phyloP scores from a whole-genome alignment of 1,284 basidiomycete species.

The Omphalotus olearius region DNA sequence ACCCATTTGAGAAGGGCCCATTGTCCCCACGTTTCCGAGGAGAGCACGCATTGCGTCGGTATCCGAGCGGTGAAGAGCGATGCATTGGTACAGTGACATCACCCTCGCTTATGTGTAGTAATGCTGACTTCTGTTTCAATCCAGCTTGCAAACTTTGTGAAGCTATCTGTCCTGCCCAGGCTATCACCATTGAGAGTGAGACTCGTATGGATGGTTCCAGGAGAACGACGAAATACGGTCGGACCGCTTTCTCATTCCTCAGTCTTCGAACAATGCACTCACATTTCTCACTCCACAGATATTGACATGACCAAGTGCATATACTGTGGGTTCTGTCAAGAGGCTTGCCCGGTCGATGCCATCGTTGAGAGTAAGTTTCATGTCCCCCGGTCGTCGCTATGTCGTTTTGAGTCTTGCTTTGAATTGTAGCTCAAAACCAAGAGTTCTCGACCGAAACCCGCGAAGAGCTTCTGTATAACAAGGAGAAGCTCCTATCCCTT shows the following conservation, averaged over 20 bases:
- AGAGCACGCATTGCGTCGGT: conserved; percentile 97
- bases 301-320: conserved; percentile 98
- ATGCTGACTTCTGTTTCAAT: not conserved
- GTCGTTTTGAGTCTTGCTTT: too few species aligned
- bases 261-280: not conserved
- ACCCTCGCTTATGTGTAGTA: conserved; percentile 1
- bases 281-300: conserved; percentile 44
- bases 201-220: conserved; percentile 93
- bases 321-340: conserved; percentile 97
- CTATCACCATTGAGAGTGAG: conserved; percentile 99
- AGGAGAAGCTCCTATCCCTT: conserved; percentile 94
- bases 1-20: conserved; percentile 97
- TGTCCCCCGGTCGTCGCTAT: too few species aligned
- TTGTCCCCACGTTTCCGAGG: conserved; percentile 97
- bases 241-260: conserved; percentile 17
- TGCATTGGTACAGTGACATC: conserved; percentile 77
- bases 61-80: conserved; percentile 97
- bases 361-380: conserved; percentile 91
- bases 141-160: conserved; percentile 98
- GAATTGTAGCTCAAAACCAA: conserved; percentile 80
- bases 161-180: conserved; percentile 98
- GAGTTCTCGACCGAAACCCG: conserved; percentile 97
- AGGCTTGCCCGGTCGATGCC: conserved; percentile 99
- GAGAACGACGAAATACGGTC: conserved; percentile 95
- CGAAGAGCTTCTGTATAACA: conserved; percentile 98